Evolutionary conservation across 306 rosid species (phyloP).

Genomic region (Aeschynomene evenia): DNA sequence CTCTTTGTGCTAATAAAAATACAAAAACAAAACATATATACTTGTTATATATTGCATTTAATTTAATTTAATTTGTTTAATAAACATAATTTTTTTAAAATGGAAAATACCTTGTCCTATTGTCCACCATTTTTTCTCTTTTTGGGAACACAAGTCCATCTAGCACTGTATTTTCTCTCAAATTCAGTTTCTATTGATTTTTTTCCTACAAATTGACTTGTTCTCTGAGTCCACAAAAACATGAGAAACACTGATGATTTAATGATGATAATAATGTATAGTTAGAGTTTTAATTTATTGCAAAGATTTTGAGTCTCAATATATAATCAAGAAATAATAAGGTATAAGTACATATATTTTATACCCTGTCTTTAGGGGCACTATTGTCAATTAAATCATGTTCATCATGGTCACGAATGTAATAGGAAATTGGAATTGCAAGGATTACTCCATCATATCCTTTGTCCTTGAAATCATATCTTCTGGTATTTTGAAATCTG

Average conservation of each 20-base stretch:
- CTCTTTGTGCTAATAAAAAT: background rate
- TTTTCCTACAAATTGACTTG: background rate
- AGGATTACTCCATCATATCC: background rate
- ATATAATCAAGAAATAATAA: no score
- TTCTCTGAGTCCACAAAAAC: background rate
- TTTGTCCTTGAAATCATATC: background rate
- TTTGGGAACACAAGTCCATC: background rate
- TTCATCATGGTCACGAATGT: background rate
- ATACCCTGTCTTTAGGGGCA: background rate
- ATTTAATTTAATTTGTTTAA: no score
- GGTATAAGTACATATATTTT: no score
- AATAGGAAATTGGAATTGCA: background rate
- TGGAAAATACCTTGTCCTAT: background rate
- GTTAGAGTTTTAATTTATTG: no score
- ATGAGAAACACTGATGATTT: no score
- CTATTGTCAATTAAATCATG: no score
- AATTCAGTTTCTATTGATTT: rapidly evolving
- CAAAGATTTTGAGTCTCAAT: background rate
- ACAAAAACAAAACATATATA: background rate
- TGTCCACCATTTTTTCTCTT: background rate
- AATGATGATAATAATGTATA: no score
- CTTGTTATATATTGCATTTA: no score
- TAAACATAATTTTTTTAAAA: no score
- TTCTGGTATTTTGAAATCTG: no score
- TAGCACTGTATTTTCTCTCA: background rate